Conservation (phyloP, 805 yeast species). For the Teunomyces atbi region DNA sequence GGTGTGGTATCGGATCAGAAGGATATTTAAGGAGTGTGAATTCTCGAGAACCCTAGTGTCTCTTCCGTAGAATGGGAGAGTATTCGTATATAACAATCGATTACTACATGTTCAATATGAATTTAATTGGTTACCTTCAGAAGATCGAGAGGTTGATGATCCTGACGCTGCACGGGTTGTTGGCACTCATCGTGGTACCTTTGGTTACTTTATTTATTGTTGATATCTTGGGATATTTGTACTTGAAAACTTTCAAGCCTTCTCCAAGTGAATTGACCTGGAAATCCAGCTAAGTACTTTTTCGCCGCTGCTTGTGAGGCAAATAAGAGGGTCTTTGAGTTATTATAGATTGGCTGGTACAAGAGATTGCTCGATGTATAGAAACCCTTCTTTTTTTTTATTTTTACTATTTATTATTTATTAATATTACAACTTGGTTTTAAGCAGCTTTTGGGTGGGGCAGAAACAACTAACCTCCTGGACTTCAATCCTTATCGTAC, state of each 20-base stretch:
- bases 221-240: constrained; percentile 7
- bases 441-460: not conserved
- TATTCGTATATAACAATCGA: not conserved
- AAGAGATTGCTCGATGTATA: not conserved
- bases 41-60: not conserved
- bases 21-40: not conserved
- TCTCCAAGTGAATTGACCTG: constrained; percentile 1
- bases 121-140: constrained; percentile 2
- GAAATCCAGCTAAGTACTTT: not conserved
- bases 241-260: constrained; percentile 5
- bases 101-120: constrained; percentile 4
- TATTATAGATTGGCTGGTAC: not conserved
- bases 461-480: no score
- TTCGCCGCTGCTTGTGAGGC: not conserved
- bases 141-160: constrained; percentile 7
- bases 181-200: constrained; percentile 7
- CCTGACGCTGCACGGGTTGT: constrained; percentile 7
- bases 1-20: not conserved
- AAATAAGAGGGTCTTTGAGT: not conserved
- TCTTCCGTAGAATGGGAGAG: not conserved
- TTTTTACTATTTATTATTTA: not conserved
- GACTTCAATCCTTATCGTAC: no score
- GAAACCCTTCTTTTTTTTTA: not conserved
- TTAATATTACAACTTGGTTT: not conserved
- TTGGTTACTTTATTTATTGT: constrained; percentile 1